Evolutionary conservation across 495 filamentous ascomycete species (phyloP), one percentile per base, ranked within the genome.

Genomic region (Podospora sp.): DNA sequence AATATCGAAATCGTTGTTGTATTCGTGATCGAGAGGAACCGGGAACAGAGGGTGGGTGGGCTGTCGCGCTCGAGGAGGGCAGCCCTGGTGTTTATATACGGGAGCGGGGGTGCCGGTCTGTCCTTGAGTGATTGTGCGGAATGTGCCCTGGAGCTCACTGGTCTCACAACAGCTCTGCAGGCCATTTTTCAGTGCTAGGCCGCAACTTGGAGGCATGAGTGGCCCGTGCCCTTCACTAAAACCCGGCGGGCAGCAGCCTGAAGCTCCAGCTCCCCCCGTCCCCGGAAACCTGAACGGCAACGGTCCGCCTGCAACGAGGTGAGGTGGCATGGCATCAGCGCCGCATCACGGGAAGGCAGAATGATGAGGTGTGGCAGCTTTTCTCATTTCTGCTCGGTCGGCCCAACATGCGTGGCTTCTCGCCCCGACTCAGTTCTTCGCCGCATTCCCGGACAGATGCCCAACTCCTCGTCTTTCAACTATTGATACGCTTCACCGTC

Each of bases 31-130:
- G 69, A 67, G 68, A 70, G 72, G 73, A 77, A 76, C 71, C 65
- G 64, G 76, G 72, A 69, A 75, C 74, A 73, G 73, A 73, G 70
- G 75, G 77, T 75, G 70, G 71, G 72, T 53, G 77, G 77, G 77
- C 76, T 69, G 78, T 76, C 78, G 76, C 78, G 79, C 73, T 80
- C 76, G 79, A 72, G 77, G 71, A 74, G 79, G 78, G 73, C 73
- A 74, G 79, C 72, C 75, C 74, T 70, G 67, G 73, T 78, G 76
- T 79, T 82, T 81, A 81, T 82, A 82, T 82, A 81, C 65, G 72
- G 76, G 68, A 76, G 72, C 75, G 78, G 81, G 80, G 79, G 64
- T 66, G 33, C 72, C 61, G 66, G 69, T 60, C 67, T 71, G 73
- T 71, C 71, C 68, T 67, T 63, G 74, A 78, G 75, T 77, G 74